A percentile compares a stretch with the other conserved stretches of the same genome.
phyloP scores from a whole-genome alignment of 2,329 filamentous ascomycete species.

The Coniella lustricola region DNA sequence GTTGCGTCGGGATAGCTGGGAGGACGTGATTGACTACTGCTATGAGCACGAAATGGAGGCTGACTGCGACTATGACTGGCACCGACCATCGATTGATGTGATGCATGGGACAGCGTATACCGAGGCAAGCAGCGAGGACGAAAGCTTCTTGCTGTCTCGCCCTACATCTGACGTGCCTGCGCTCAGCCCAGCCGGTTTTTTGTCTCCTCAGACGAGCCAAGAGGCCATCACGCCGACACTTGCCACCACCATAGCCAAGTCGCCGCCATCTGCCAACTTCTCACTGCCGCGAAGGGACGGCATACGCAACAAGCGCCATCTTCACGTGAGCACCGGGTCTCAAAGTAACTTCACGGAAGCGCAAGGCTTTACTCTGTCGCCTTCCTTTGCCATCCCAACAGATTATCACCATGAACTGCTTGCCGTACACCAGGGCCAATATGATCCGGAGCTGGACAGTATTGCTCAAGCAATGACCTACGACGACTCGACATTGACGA shows the following conservation, averaged over 20 bases:
- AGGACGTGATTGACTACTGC: slow-evolving; percentile 64
- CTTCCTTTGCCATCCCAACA: slow-evolving; percentile 53
- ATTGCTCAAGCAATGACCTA: slow-evolving; percentile 24
- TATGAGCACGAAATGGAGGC: slow-evolving; percentile 63
- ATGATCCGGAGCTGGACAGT: slow-evolving; percentile 26
- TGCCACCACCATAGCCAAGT: slow-evolving; percentile 28
- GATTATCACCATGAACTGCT: slow-evolving; percentile 53
- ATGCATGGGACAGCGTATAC: slow-evolving; percentile 23
- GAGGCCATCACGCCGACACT: slow-evolving; percentile 40
- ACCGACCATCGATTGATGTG: slow-evolving; percentile 47
- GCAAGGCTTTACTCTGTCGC: slow-evolving; percentile 53
- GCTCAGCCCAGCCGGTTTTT: slow-evolving; percentile 41
- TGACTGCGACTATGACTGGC: slow-evolving; percentile 61
- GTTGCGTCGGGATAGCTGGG: slow-evolving; percentile 48
- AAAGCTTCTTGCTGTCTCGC: slow-evolving; percentile 1
- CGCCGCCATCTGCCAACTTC: slow-evolving; percentile 41
- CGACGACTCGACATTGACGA: slow-evolving; percentile 29
- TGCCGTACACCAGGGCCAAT: slow-evolving; percentile 28
- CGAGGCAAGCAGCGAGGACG: slow-evolving; percentile 17
- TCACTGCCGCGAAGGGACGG: slow-evolving; percentile 39
- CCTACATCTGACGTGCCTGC: slow-evolving; percentile 32
- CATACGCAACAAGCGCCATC: slow-evolving; percentile 21
- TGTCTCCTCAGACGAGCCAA: slow-evolving; percentile 13
- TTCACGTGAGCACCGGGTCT: slow-evolving; percentile 36
- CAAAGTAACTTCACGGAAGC: slow-evolving; percentile 51